Evolutionary conservation across 2,329 filamentous ascomycete species (phyloP), one percentile per base, ranked within the genome.

Genomic region (Cladophialophora chaetospira): DNA sequence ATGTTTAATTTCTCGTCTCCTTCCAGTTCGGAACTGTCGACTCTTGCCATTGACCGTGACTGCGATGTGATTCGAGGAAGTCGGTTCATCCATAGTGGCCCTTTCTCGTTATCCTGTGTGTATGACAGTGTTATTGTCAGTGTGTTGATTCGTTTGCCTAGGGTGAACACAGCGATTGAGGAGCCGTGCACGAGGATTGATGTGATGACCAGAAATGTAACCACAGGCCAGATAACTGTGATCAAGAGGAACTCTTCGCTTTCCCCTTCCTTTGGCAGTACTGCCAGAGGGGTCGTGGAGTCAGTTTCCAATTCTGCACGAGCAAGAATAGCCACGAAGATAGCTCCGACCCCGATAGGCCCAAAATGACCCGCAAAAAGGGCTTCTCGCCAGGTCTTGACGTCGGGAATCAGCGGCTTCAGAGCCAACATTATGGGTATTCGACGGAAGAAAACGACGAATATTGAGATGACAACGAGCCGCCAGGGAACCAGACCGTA

Each of bases 131-230:
- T 97, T 59, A 99, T 80, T 1, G 90, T 92, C 64, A 99, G 76
- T 0, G 94, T 97, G 75, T 97, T 97, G 82, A 99, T 99, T 60
- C 89, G 92, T 74, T 97, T 99, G 67, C 94, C 94, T 1, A 99
- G 83, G 0, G 94, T 97, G 68, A 99, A 99, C 6, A 99, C 94
- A 4, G 94, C 94, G 66, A 99, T 88, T 0, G 94, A 97, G n/a
- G 94, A 97, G 19, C 94, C 94, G 68, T 99, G 94, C 1, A 99
- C 90, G 33, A 97, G 75, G 67, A 99, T 99, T 10, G 94, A 99
- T 3, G 89, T 82, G 51, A 99, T 89, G 59, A 99, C 93, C 68
- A 99, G 78, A 73, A 99, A 99, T 0, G 90, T 91, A 0, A 89
- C 90, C 57, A 99, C 92, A 0, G 94, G 94, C 94, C 94, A 99